These are phyloP conservation scores for Lycium ferocissimum DNA, from an alignment of 257 asterid species.

Conservation along the genomic window DNA sequence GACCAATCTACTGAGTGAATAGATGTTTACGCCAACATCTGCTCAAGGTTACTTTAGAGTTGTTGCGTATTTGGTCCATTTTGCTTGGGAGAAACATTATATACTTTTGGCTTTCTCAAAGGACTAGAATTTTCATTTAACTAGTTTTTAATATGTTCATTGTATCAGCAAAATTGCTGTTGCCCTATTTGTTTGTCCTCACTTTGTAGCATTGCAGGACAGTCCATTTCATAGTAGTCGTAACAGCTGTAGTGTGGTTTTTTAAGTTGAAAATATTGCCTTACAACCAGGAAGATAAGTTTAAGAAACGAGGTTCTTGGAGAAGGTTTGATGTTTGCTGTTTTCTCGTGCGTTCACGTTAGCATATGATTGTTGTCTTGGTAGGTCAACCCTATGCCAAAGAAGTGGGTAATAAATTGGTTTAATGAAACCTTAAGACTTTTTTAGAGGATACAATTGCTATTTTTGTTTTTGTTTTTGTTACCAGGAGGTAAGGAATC, in stretches of 20 bases:
- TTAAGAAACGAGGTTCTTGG: not conserved
- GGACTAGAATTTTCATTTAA: not conserved
- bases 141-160: not conserved
- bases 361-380: not conserved
- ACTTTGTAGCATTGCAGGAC: not conserved
- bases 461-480: not conserved
- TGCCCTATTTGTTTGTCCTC: not conserved
- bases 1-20: not conserved
- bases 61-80: not conserved
- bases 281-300: slow-evolving; percentile 6
- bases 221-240: not conserved
- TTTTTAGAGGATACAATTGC: not conserved
- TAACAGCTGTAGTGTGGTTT: not conserved
- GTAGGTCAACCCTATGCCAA: slow-evolving; percentile 14
- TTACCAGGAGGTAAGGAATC: not conserved
- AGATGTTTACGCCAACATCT: not conserved
- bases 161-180: not conserved
- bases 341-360: not conserved
- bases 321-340: not conserved
- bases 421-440: not conserved
- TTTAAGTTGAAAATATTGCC: not conserved
- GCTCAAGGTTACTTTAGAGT: not conserved
- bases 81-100: not conserved
- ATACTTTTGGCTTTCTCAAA: slow-evolving; percentile 7
- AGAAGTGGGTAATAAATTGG: not conserved